Percentiles rank a stretch among this genome's conserved stretches.
Evolutionary conservation across 192 early-diverging fungal genomes (phyloP).

Genomic region (Entomortierella chlamydospora): DNA sequence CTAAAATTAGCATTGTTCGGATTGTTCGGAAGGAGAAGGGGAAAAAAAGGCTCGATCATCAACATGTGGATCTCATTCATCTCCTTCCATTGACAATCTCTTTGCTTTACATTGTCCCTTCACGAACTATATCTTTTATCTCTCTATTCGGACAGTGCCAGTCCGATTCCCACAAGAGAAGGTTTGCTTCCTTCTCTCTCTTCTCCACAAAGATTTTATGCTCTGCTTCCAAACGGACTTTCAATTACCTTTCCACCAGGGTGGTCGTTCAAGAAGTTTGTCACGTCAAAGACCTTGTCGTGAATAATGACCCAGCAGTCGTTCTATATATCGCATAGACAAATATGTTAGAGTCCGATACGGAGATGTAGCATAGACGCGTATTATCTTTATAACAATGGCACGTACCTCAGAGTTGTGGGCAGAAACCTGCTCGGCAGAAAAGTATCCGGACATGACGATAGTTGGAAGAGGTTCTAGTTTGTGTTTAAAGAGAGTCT

Average conservation of each 20-base stretch:
- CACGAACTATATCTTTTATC: too few relatives aligned
- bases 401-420: slow-evolving; percentile 46
- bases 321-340: slow-evolving; percentile 19
- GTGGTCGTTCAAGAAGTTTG: slow-evolving; percentile 67
- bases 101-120: too few relatives aligned
- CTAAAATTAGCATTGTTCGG: too few relatives aligned
- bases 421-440: slow-evolving; percentile 26
- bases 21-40: background rate
- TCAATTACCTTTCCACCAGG: slow-evolving; percentile 62
- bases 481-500: slow-evolving; percentile 25
- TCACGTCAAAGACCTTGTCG: slow-evolving; percentile 71
- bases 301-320: slow-evolving; percentile 72
- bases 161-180: too few relatives aligned
- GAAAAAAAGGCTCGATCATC: background rate
- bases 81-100: too few relatives aligned
- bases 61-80: too few relatives aligned
- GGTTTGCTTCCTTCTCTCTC: slow-evolving; percentile 4
- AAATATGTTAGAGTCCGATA: background rate
- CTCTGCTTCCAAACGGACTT: background rate
- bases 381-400: background rate
- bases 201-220: background rate
- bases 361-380: background rate
- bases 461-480: slow-evolving; percentile 3
- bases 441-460: slow-evolving; percentile 43
- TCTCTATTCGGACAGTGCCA: too few relatives aligned